Percentiles rank a stretch among this genome's conserved stretches.
Evolutionary conservation across 148 eudicot genomes (phyloP).

Genomic region (Agrostemma githago): DNA sequence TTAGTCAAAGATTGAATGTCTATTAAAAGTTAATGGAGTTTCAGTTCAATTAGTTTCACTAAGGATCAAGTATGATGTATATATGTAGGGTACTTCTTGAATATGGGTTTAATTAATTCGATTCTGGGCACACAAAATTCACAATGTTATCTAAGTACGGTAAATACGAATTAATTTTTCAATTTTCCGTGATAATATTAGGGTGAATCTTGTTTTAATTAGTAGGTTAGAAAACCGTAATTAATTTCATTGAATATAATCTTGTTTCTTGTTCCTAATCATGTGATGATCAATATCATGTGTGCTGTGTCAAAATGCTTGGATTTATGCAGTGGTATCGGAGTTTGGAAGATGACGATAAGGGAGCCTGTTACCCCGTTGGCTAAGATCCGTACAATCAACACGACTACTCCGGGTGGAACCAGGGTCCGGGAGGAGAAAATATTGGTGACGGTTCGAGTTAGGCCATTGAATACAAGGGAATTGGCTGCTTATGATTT

Average conservation of each 20-base stretch:
- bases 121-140: too few relatives aligned
- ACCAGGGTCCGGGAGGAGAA: slow-evolving; percentile 69
- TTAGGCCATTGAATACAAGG: slow-evolving; percentile 78
- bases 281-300: not conserved
- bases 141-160: too few relatives aligned
- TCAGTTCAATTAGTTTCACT: not conserved
- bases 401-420: slow-evolving; percentile 60
- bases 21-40: not conserved
- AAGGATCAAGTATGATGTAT: not conserved
- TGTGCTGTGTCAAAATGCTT: slow-evolving; percentile 19
- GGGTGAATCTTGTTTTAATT: too few relatives aligned
- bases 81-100: not conserved
- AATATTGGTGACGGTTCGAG: slow-evolving; percentile 81
- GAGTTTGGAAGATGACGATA: slow-evolving; percentile 21
- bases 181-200: too few relatives aligned
- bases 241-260: not conserved
- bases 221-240: too few relatives aligned
- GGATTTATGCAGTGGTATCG: slow-evolving; percentile 12
- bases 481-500: slow-evolving; percentile 85
- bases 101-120: not conserved
- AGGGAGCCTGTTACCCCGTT: slow-evolving; percentile 60
- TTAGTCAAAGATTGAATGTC: slow-evolving; percentile 10
- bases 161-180: too few relatives aligned
- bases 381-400: slow-evolving; percentile 51
- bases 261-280: not conserved